Evolutionary conservation across 2,329 filamentous ascomycete species (phyloP), one percentile per base, ranked within the genome.

Genomic region (Lachnellula cervina): DNA sequence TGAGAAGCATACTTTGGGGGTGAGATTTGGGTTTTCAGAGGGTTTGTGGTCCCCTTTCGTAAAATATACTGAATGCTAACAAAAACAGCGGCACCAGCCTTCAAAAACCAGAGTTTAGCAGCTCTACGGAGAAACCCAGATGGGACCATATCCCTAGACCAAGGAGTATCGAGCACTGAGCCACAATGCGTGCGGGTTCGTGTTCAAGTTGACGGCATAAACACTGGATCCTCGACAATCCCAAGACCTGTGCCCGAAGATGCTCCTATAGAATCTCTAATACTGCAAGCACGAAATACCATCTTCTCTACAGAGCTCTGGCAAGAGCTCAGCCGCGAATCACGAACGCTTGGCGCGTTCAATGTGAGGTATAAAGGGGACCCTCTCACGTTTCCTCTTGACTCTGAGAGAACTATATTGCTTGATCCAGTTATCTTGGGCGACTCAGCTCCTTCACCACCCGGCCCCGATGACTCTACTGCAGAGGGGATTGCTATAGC

Each of bases 11-110:
- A 86, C 84, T 0, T 77, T 97, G 49, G 91, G 88, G 19, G 93
- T 97, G 37, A 85, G 89, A 60, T 97, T 93, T 72, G 94, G 93
- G 7, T 96, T 96, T 68, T 80, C 87, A 13, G 93, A 97, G 54
- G 61, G 73, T 63, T 49, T 35, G 44, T 50, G 11, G 11, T 19
- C 14, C n/a, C 9, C 14, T n/a, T 5, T 17, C 7, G n/a, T 37
- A 23, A 14, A 44, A 62, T 53, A 16, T 11, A 32, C 42, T 42
- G 38, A 42, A 47, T 62, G 34, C 71, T 75, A 55, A 75, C 63
- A 19, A 21, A 25, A 2, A 62, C 57, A 76, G 80, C 82, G 23
- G 76, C 80, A 1, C 73, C 80, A 5, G 77, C 82, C 21, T 85
- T 86, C 62, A 79, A 78, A 58, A 74, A 87, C 60, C 86, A 85